Evolutionary conservation across 352 stramenopile species (phyloP).

Genomic region (Globisporangium carolinianum): DNA sequence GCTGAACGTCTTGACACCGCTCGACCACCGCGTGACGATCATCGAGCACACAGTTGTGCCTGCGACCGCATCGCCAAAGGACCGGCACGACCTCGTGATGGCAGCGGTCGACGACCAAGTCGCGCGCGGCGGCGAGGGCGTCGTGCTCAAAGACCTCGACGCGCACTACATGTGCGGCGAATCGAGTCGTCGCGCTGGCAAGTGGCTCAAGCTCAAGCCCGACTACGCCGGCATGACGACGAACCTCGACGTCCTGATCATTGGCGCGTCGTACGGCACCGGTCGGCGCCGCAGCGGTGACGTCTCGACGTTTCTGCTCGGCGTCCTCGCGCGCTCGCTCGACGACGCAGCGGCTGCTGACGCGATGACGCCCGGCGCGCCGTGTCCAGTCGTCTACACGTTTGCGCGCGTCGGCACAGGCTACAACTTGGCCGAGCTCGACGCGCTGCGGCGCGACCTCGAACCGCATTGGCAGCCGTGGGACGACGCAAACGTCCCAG

Average conservation of each 20-base stretch:
- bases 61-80: constrained; percentile 58
- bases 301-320: constrained; percentile 77
- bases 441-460: constrained; percentile 61
- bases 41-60: constrained; percentile 76
- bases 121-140: constrained; percentile 66
- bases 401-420: constrained; percentile 81
- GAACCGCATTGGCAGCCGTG: constrained; percentile 74
- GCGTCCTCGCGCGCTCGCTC: constrained; percentile 53
- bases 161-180: constrained; percentile 86
- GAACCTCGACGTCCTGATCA: constrained; percentile 71
- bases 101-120: constrained; percentile 68
- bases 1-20: constrained; percentile 51
- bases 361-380: constrained; percentile 37
- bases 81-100: constrained; percentile 78
- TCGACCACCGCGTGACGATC: constrained; percentile 69
- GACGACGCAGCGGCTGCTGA: constrained; percentile 39
- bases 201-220: constrained; percentile 85
- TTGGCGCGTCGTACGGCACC: constrained; percentile 78
- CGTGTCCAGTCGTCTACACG: constrained; percentile 62
- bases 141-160: constrained; percentile 85
- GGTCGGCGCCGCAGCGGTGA: constrained; percentile 67
- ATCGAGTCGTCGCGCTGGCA: constrained; percentile 66
- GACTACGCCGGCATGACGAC: constrained; percentile 85
- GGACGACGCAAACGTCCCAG: constrained; percentile 59
- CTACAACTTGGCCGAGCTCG: constrained; percentile 76